These are phyloP conservation scores for Gracilariopsis chorda DNA, from an alignment of 23 red algal genomes.

Conservation along the genomic window DNA sequence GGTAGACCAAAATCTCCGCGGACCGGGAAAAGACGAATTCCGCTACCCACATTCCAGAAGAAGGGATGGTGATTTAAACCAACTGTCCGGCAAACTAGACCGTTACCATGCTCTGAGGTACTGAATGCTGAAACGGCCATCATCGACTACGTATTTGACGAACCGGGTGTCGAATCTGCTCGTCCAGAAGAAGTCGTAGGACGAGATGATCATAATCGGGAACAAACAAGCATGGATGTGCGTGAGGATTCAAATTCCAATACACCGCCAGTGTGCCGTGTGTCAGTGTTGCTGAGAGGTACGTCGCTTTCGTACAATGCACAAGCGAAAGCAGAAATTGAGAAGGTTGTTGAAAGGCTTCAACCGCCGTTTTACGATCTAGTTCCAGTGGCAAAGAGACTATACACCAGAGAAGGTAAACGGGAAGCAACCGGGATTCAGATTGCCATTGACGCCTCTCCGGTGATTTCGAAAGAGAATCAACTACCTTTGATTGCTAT, in stretches of 20 bases:
- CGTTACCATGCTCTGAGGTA: conserved; percentile 34
- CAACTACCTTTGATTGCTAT: background rate
- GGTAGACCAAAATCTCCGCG: too few species aligned
- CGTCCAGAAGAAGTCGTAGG: background rate
- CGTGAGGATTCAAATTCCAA: conserved; percentile 3
- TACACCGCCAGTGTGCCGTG: conserved; percentile 33
- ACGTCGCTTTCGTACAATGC: conserved; percentile 41
- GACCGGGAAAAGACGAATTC: too few species aligned
- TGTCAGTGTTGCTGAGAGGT: conserved; percentile 33
- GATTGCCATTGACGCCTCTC: conserved; percentile 46
- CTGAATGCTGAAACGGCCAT: conserved; percentile 23
- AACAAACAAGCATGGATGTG: background rate
- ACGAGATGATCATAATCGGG: background rate
- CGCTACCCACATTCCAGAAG: too few species aligned
- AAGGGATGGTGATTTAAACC: too few species aligned
- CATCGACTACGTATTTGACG: conserved; percentile 62
- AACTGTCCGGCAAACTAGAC: background rate
- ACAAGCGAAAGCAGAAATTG: conserved; percentile 42
- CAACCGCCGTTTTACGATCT: conserved; percentile 51
- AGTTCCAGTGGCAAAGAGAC: conserved; percentile 14
- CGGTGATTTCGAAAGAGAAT: background rate
- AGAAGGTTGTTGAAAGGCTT: conserved; percentile 33
- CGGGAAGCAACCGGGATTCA: conserved; percentile 39
- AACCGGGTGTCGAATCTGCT: conserved; percentile 13
- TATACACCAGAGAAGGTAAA: conserved; percentile 31